Conservation (phyloP, 805 yeast species). For the Metschnikowia noctiluminum region DNA sequence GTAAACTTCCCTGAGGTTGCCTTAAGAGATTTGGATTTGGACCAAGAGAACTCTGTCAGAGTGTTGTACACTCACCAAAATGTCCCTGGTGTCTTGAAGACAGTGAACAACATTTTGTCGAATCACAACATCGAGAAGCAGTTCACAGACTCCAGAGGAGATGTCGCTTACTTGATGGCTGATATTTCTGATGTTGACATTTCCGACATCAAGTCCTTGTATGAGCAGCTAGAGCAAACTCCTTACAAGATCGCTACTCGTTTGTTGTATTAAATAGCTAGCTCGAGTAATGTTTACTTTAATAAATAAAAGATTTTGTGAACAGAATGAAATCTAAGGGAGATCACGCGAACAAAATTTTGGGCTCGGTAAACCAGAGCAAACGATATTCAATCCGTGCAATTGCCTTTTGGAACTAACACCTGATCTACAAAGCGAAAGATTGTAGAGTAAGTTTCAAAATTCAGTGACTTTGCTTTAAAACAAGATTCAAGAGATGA, state of each 20-base stretch:
- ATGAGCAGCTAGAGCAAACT: slow-evolving; percentile 83
- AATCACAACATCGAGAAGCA: slow-evolving; percentile 96
- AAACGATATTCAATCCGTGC: too few species aligned
- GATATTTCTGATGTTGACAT: slow-evolving; percentile 84
- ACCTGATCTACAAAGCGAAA: too few species aligned
- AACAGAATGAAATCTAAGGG: too few species aligned
- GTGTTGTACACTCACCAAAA: slow-evolving; percentile 95
- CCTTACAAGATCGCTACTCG: slow-evolving; percentile 90
- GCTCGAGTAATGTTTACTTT: not conserved
- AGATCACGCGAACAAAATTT: too few species aligned
- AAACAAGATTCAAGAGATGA: too few species aligned
- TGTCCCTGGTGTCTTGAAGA: slow-evolving; percentile 97
- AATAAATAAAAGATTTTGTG: not conserved
- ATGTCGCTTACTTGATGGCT: slow-evolving; percentile 96
- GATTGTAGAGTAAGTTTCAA: too few species aligned
- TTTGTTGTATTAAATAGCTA: slow-evolving; percentile 60
- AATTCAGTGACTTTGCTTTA: too few species aligned
- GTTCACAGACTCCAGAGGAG: slow-evolving; percentile 95
- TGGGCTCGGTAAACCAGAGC: too few species aligned
- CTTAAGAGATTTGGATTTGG: slow-evolving; percentile 80
- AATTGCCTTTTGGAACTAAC: too few species aligned
- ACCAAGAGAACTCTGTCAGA: slow-evolving; percentile 85
- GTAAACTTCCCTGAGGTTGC: slow-evolving; percentile 99
- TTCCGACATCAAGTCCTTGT: slow-evolving; percentile 78
- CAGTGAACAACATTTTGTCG: slow-evolving; percentile 93